Conservation (phyloP, 768 basidiomycete species). For the Coprinellus aureogranulatus region DNA sequence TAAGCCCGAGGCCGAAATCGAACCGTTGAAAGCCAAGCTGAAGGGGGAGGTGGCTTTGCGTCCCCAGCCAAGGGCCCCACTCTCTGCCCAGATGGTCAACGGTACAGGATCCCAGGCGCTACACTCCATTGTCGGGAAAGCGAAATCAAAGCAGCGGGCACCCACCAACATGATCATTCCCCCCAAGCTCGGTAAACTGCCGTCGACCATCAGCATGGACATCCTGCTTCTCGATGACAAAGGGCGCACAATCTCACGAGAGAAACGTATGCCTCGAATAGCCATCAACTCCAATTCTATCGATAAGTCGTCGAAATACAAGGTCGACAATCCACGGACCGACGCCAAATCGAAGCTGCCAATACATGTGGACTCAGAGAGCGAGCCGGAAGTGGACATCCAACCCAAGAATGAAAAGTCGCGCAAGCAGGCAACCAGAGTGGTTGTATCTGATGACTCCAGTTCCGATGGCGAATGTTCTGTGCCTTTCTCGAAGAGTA, state of each 20-base stretch:
- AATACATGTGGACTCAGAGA: conserved; percentile 14
- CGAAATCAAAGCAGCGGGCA: conserved; percentile 20
- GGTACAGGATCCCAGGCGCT: conserved; percentile 37
- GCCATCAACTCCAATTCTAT: conserved; percentile 37
- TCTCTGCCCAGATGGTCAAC: conserved; percentile 31
- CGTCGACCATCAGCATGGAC: conserved; percentile 57
- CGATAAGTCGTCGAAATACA: neutral
- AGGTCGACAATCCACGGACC: neutral
- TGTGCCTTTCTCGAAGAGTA: too few species aligned
- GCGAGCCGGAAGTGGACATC: conserved; percentile 22
- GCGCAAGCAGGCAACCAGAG: conserved; percentile 23
- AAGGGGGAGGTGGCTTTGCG: conserved; percentile 11
- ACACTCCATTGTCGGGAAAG: conserved; percentile 15
- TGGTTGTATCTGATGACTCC: conserved; percentile 50
- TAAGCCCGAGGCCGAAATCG: too few species aligned
- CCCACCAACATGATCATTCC: conserved; percentile 21
- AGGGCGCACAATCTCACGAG: conserved; percentile 58
- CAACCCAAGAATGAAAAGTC: conserved; percentile 25
- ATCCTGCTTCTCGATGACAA: conserved; percentile 64
- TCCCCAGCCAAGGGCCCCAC: conserved; percentile 31
- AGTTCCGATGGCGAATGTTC: conserved; percentile 29
- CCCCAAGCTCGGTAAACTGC: conserved; percentile 35
- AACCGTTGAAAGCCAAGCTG: conserved; percentile 16
- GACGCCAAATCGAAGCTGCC: neutral
- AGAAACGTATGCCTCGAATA: conserved; percentile 55